Percentiles rank a stretch among this genome's conserved stretches.
phyloP scores from a whole-genome alignment of 371 early-diverging fungal species.

The Syncephalis plumigaleata region DNA sequence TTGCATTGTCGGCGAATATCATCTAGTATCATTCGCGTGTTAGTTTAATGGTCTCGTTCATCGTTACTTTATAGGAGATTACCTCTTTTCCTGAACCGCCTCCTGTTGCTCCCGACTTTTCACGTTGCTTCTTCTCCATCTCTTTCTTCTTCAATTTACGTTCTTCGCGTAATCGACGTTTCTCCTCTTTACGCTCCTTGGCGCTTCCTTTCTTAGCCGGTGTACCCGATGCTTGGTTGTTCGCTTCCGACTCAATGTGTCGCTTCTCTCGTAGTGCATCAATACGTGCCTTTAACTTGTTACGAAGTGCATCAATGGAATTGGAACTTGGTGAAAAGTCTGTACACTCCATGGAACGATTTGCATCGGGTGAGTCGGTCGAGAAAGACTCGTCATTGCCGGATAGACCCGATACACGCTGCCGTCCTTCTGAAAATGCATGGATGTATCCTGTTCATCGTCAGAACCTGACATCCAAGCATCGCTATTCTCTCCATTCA shows the following conservation, averaged over 20 bases:
- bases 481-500: constrained; percentile 10
- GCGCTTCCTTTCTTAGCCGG: not conserved
- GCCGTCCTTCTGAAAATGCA: too few species aligned
- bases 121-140: not conserved
- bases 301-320: not conserved
- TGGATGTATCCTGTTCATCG: too few species aligned
- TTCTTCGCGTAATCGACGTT: constrained; percentile 6
- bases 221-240: not conserved
- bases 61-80: too few species aligned
- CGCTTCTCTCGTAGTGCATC: not conserved
- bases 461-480: constrained; percentile 13
- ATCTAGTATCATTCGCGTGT: too few species aligned
- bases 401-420: too few species aligned
- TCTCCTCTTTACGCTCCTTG: constrained; percentile 13
- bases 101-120: constrained; percentile 13
- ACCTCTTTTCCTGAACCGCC: not conserved
- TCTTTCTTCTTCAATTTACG: constrained; percentile 1
- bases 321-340: constrained; percentile 9
- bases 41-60: too few species aligned
- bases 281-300: constrained; percentile 1
- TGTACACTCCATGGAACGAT: too few species aligned
- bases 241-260: not conserved
- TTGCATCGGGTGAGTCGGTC: too few species aligned
- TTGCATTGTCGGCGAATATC: too few species aligned
- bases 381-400: too few species aligned